These are phyloP conservation scores for Populus ilicifolia DNA, from an alignment of 345 rosid species.

Conservation along the genomic window DNA sequence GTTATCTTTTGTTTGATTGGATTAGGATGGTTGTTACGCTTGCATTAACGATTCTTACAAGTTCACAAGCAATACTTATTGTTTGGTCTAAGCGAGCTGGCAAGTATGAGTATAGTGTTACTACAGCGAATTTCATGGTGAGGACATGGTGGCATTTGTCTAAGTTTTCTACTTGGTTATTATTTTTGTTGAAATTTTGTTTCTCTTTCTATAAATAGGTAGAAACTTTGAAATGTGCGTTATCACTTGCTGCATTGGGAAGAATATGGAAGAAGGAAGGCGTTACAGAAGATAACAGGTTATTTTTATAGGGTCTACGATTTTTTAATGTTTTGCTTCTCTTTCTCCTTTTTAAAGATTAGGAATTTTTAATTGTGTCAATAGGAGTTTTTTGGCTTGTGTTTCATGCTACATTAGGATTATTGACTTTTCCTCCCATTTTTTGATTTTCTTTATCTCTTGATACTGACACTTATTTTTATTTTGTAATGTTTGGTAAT, in stretches of 20 bases:
- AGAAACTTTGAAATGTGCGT: constrained; percentile 83
- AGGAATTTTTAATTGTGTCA: not conserved
- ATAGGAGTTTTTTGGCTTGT: too few relatives aligned
- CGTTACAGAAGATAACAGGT: constrained; percentile 94
- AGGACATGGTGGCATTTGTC: constrained; percentile 13
- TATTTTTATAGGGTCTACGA: not conserved
- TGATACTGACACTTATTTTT: not conserved
- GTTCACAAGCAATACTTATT: constrained; percentile 94
- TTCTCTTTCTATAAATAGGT: constrained; percentile 46
- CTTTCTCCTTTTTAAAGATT: too few relatives aligned
- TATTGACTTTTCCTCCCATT: too few relatives aligned
- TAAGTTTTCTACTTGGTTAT: not conserved
- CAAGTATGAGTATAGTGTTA: constrained; percentile 90
- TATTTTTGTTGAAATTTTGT: not conserved
- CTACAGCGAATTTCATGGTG: constrained; percentile 93
- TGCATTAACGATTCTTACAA: constrained; percentile 80
- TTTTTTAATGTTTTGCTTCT: not conserved
- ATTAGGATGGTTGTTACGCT: constrained; percentile 68
- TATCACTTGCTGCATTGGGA: constrained; percentile 83
- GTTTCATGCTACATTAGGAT: too few relatives aligned
- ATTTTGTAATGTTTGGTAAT: not conserved
- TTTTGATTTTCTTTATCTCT: not conserved
- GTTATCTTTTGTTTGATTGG: constrained; percentile 6
- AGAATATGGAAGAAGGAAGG: constrained; percentile 79
- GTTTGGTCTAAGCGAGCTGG: constrained; percentile 99